Percentiles rank a stretch among this genome's conserved stretches.
Evolutionary conservation across 805 yeast genomes (phyloP).

Genomic region (Cyberlindnera euphorbiae): DNA sequence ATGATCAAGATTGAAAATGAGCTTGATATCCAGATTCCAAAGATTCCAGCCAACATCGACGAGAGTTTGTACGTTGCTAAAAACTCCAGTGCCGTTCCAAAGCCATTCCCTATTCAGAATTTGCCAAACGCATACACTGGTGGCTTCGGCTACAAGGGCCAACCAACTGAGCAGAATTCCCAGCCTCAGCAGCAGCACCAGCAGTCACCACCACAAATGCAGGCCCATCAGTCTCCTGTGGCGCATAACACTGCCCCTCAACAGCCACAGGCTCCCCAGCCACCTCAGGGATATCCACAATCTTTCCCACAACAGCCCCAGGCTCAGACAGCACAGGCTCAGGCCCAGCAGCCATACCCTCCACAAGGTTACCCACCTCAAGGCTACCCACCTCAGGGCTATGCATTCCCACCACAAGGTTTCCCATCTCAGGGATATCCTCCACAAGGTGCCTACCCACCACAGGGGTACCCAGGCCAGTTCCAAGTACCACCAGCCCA

Average conservation of each 20-base stretch:
- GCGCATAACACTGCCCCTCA: constrained; percentile 22
- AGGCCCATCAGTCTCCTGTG: constrained; percentile 20
- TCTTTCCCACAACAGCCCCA: constrained; percentile 13
- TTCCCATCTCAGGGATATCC: constrained; percentile 17
- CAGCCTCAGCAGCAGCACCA: constrained; percentile 22
- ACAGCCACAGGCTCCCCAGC: constrained; percentile 18
- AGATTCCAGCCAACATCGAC: constrained; percentile 93
- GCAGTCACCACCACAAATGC: constrained; percentile 21
- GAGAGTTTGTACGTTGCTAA: constrained; percentile 83
- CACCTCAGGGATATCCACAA: constrained; percentile 21
- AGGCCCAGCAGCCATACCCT: constrained; percentile 13
- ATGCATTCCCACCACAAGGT: constrained; percentile 11
- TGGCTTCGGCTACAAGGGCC: constrained; percentile 44
- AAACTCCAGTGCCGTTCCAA: constrained; percentile 68
- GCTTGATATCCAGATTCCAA: constrained; percentile 94
- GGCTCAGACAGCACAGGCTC: constrained; percentile 10
- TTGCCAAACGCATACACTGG: constrained; percentile 37
- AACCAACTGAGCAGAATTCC: constrained; percentile 29
- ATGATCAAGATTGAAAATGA: constrained; percentile 95
- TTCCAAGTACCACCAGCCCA: constrained; percentile 6
- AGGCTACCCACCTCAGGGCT: constrained; percentile 13
- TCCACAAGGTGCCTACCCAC: constrained; percentile 18
- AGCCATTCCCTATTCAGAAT: constrained; percentile 77
- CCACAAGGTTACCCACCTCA: constrained; percentile 17
- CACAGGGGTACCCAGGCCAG: constrained; percentile 15